These are phyloP conservation scores for Decorospora gaudefroyi DNA, from an alignment of 2,329 filamentous ascomycete species.

Conservation along the genomic window DNA sequence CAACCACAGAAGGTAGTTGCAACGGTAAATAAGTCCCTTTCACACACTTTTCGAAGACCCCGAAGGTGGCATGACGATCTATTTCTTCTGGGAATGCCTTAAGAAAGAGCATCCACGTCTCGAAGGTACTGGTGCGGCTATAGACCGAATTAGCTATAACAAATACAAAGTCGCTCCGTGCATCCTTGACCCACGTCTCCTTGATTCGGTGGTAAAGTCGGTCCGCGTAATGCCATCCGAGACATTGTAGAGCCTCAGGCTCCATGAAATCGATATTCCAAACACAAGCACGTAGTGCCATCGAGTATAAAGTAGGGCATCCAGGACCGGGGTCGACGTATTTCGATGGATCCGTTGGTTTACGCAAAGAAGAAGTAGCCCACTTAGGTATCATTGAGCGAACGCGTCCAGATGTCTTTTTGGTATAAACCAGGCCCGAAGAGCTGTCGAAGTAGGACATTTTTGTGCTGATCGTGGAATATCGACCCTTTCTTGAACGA, in stretches of 20 bases:
- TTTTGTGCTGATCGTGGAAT: background rate
- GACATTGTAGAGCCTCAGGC: conserved; percentile 23
- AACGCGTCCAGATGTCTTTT: conserved; percentile 15
- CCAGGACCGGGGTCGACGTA: conserved; percentile 16
- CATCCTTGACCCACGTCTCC: conserved; percentile 13
- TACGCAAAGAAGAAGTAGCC: conserved; percentile 20
- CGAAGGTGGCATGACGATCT: conserved; percentile 18
- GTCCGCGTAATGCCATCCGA: conserved; percentile 26
- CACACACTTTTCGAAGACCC: conserved; percentile 5
- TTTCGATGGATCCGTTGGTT: conserved; percentile 12
- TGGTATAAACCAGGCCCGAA: conserved; percentile 27
- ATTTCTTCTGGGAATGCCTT: conserved; percentile 25
- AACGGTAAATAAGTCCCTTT: conserved; percentile 3
- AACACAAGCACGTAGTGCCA: conserved; percentile 24
- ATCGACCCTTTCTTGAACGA: too few relatives aligned
- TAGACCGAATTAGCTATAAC: background rate
- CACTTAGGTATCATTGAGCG: conserved; percentile 28
- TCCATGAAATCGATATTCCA: conserved; percentile 24
- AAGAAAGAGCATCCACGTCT: conserved; percentile 24
- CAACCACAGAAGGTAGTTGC: conserved; percentile 20
- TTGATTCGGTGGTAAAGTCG: conserved; percentile 24
- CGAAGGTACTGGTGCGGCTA: conserved; percentile 24
- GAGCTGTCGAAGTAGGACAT: conserved; percentile 14
- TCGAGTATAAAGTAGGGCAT: conserved; percentile 22
- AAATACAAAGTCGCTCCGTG: background rate